Evolutionary conservation across 352 stramenopile genomes (phyloP).

Genomic region (Phytophthora citricola): DNA sequence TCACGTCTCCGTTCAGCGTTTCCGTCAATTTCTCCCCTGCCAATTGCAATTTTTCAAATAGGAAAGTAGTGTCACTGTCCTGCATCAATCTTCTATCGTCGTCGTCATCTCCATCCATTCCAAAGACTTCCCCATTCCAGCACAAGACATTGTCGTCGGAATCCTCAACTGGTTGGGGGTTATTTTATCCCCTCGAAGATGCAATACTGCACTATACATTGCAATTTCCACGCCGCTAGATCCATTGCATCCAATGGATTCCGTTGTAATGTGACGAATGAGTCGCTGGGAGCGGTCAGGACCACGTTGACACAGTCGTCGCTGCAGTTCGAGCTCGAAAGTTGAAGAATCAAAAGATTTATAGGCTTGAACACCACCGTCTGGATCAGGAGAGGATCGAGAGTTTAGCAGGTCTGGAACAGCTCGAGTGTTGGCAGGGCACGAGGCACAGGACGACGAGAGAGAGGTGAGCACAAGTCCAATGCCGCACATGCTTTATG

Average conservation of each 20-base stretch:
- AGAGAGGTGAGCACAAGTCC: conserved; percentile 26
- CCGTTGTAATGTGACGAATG: conserved; percentile 16
- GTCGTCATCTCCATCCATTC: conserved; percentile 24
- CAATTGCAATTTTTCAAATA: conserved; percentile 51
- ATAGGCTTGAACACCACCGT: not conserved
- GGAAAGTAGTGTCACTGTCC: conserved; percentile 53
- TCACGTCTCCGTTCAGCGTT: conserved; percentile 3
- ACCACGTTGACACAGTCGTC: conserved; percentile 40
- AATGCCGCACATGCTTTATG: conserved; percentile 38
- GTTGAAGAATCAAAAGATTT: conserved; percentile 1
- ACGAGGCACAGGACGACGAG: not conserved
- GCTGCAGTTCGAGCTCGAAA: conserved; percentile 33
- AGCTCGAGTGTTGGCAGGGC: not conserved
- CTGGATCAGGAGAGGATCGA: not conserved
- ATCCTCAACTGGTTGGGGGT: conserved; percentile 87
- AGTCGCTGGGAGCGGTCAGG: conserved; percentile 32
- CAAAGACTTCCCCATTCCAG: conserved; percentile 96
- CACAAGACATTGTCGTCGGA: conserved; percentile 68
- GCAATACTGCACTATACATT: conserved; percentile 89
- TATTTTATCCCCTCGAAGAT: conserved; percentile 83
- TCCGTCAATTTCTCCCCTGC: conserved; percentile 24
- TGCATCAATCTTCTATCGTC: conserved; percentile 19
- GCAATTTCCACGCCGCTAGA: conserved; percentile 38
- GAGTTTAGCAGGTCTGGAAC: not conserved
- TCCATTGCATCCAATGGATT: not conserved